Evolutionary conservation across 139 green algal species (phyloP), one percentile per base, ranked within the genome.

Genomic region (Microglena sp.): DNA sequence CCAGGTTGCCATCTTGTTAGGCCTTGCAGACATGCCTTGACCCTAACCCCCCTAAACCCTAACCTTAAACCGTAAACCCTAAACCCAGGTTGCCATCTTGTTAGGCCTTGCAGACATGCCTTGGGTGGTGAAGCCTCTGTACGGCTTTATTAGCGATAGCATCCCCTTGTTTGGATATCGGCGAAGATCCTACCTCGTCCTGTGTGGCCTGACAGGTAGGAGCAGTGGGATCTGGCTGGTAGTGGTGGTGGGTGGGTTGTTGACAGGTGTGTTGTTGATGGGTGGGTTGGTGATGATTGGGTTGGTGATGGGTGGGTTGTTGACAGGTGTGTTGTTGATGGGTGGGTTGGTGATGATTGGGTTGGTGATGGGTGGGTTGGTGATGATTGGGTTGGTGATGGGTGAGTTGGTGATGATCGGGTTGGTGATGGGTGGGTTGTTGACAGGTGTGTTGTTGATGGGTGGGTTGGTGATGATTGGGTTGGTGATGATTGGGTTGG

Each of bases 91-190:
- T 33, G 82, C 84, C 0, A 43, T 94, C 0, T 61, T 95, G 27
- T 80, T 71, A 1, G 72, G 76, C 7, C 43, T 92, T 2, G 73
- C 75, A 0, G 72, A 59, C 1, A 53, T 86, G 4, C 86, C 89
- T 6, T 95, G 91, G 92, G 72, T 94, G 87, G 80, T 97, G 67
- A 98, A 98, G 64, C 92, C 92, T 0, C 18, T 97, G 30, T 97
- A 96, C 46, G 92, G 92, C 54, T 97, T 98, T 75, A 58, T 96
- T 0, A 85, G 66, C 2, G 92, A 98, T 69, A 82, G 75, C 3
- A 61, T 98, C n/a, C 92, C 92, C 0, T 76, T 98, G 24, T 93
- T 92, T 67, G 92, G 92, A 0, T 98, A 97, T 81, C 75, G 82
- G 15, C 64, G 92, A 22, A 67, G 88, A 1, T 92, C 79, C 2